Conservation (phyloP, 306 rosid genomes). For the Glycyrrhiza uralensis region DNA sequence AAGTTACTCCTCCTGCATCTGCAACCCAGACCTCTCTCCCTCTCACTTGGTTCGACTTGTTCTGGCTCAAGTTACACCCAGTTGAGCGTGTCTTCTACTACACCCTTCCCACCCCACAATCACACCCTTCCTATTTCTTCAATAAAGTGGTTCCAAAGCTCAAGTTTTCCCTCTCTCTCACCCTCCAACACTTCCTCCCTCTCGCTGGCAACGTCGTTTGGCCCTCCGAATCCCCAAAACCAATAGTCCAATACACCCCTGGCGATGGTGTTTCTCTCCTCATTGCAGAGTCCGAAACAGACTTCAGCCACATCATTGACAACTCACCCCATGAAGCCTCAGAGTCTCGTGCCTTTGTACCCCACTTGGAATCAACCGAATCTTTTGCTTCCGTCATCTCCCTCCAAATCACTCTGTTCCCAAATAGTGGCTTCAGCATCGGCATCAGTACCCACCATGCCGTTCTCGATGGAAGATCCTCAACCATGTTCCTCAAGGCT, state of each 20-base stretch:
- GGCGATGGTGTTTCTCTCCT: constrained; percentile 42
- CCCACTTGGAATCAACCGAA: constrained; percentile 33
- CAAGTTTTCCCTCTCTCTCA: constrained; percentile 48
- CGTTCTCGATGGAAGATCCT: constrained; percentile 49
- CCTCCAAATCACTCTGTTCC: constrained; percentile 52
- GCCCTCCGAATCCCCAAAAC: constrained; percentile 36
- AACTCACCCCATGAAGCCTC: constrained; percentile 20
- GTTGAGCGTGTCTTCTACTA: no score
- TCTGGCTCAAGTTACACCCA: no score
- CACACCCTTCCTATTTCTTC: not conserved
- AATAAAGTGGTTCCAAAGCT: constrained; percentile 41
- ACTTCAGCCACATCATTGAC: constrained; percentile 28
- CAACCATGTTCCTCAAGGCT: constrained; percentile 44
- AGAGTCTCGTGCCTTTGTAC: constrained; percentile 35
- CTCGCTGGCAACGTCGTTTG: constrained; percentile 45
- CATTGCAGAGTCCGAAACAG: constrained; percentile 38
- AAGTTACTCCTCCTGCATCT: not conserved
- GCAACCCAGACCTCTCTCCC: constrained; percentile 16
- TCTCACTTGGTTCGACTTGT: no score
- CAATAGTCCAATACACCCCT: constrained; percentile 28
- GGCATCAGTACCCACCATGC: constrained; percentile 50
- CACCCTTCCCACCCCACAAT: not conserved
- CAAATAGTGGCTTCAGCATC: constrained; percentile 41
- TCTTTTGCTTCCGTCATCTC: constrained; percentile 35
- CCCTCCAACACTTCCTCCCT: constrained; percentile 50